Percentiles rank a stretch among this genome's conserved stretches.
Evolutionary conservation across 495 filamentous ascomycete species (phyloP).

Genomic region (Aspergillus coremiiformis): DNA sequence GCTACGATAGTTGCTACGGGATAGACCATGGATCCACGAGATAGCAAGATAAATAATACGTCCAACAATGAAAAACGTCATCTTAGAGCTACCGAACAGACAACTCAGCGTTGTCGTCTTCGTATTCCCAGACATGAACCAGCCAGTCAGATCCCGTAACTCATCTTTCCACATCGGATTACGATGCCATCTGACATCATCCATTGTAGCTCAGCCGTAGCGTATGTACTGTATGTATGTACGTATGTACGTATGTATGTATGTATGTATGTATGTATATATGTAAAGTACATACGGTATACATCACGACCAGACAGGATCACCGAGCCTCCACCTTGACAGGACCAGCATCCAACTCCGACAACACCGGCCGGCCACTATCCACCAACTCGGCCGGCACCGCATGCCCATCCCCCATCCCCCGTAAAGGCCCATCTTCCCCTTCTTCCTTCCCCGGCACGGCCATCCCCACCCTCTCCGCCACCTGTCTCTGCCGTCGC

Average conservation of each 20-base stretch:
- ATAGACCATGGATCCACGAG: neutral
- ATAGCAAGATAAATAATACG: neutral
- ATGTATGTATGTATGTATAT: too few relatives aligned
- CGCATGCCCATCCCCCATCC: neutral
- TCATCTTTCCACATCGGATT: too few relatives aligned
- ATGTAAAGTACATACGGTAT: too few relatives aligned
- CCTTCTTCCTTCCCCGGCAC: neutral
- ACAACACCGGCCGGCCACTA: neutral
- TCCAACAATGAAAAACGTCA: neutral
- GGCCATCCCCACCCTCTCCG: neutral
- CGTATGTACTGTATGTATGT: too few relatives aligned
- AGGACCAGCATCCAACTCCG: neutral
- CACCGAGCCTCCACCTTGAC: too few relatives aligned
- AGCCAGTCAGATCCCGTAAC: neutral
- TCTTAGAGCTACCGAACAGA: neutral
- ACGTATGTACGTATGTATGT: too few relatives aligned
- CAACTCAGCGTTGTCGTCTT: neutral
- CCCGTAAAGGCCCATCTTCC: neutral
- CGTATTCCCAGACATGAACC: neutral
- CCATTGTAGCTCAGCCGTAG: too few relatives aligned
- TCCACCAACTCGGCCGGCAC: neutral
- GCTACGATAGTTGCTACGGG: slow-evolving; percentile 19
- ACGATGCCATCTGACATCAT: too few relatives aligned
- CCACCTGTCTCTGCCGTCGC: neutral
- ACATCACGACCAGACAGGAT: too few relatives aligned